Base-by-base conservation (phyloP, 768 basidiomycete genomes). In the Boletus reticuloceps region DNA sequence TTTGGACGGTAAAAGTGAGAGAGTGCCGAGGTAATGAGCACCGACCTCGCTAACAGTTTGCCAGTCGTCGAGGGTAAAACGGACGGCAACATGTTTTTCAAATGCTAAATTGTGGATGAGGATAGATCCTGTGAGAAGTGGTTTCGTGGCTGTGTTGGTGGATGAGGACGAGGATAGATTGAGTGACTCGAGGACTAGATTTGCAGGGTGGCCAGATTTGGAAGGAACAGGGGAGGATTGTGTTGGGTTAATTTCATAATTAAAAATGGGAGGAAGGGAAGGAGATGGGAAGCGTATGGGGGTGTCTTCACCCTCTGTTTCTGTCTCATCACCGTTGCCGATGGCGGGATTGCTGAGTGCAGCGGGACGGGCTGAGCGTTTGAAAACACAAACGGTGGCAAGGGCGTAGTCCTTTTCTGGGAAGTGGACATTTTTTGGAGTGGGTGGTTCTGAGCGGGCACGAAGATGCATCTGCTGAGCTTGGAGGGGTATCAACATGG, bases 31-130 rank as follows among this genome's bases (percentile, higher is more conserved):
- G 56, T 85, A 72, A 44, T 64, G 71, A n/a, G 79, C 86, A 41
- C 71, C 57, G 32, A 97, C 93, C 68, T 98, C 96, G 41, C 84
- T 87, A 1, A 91, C 90, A 4, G 95, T 98, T 58, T 88, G 84
- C 96, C 96, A 98, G 46, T 89, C 85, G 70, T 98, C 96, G 45
- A 96, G 77, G 2, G 96, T 98, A 69, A 95, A 98, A 1, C 95
- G 77, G 1, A 97, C 79, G 0, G 82, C 85, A 44, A 98, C 86
- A 49, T 81, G 78, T 73, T 98, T 98, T 69, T 90, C 86, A 58
- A 89, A 98, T 0, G 89, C 76, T 50, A 97, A 61, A 69, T 98
- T 98, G 60, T 86, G 82, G 19, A 94, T 92, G 47, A 92, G 80
- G 53, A 97, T 72, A 9, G 88, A 83, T 7, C 96, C 96, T 3